Evolutionary conservation across 208 protist genomes (phyloP), one percentile per base, ranked within the genome.

Genomic region (Wallacemonas collosoma): DNA sequence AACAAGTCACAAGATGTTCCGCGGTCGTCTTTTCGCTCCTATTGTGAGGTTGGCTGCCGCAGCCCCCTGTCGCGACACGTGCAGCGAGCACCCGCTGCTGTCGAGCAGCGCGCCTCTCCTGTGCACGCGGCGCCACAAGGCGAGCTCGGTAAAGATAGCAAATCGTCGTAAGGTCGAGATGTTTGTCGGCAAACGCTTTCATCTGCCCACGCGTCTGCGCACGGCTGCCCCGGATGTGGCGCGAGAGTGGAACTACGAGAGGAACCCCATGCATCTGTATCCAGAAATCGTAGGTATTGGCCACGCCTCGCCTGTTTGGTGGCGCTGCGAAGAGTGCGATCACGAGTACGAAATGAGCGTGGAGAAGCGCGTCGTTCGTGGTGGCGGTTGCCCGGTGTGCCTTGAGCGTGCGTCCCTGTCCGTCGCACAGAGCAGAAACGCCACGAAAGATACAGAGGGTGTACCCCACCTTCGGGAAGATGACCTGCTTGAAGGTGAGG

Each of bases 331-430:
- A 9, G 26, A 11, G 5, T 97, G 93, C 73, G 72, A 65, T 1
- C 57, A 82, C 39, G 58, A 68, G 12, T 97, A 88, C 72, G 51
- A 75, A 53, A 94, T 96, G 89, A 94, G 89, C 67, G 88, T 94
- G 5, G 93, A 97, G 68, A 94, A 95, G 74, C 91, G 93, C n/a
- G 89, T 95, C 26, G 83, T 97, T 67, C 89, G 91, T 50, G 93
- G 91, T 12, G 77, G 80, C 2, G 86, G 88, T 3, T 97, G 93
- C 60, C 86, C 89, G 5, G 39, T 56, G 15, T 97, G 93, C 68
- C 74, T 68, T 4, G 45, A 50, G 12, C 45, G 12, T 12, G 45
- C 12, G 45, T 14, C 45, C 45, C 8, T 50, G 45, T 6, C 45
- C 12, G 45, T 12, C 6, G 8, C 45, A 6, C 8, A 50, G 45